A percentile compares a stretch with the other conserved stretches of the same genome.
Conservation (phyloP, 2,329 filamentous ascomycete genomes). For the Ophiostoma triangulosporum region DNA sequence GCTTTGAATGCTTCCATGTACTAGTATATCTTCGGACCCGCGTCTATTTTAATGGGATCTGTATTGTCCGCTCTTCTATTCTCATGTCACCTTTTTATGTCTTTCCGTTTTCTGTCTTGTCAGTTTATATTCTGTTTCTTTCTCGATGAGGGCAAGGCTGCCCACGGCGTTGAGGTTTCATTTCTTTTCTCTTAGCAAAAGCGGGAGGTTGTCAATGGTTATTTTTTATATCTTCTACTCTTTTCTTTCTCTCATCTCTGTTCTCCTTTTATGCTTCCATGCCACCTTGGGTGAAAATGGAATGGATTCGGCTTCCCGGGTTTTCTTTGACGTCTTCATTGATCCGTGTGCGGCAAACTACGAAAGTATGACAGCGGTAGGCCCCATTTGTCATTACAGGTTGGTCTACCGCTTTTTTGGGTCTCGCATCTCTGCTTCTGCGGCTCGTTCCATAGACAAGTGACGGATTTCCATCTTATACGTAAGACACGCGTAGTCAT, state of each 20-base stretch:
- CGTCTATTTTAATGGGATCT: background rate
- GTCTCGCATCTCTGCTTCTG: too few species aligned
- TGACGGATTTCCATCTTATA: too few species aligned
- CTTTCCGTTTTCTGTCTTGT: background rate
- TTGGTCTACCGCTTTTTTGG: too few species aligned
- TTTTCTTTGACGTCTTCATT: too few species aligned
- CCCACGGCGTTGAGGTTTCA: background rate
- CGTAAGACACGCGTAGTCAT: background rate
- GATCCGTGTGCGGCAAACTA: too few species aligned
- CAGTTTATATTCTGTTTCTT: background rate
- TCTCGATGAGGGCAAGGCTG: background rate
- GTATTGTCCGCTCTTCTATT: background rate
- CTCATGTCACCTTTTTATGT: background rate
- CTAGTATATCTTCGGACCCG: background rate
- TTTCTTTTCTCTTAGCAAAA: conserved; percentile 1
- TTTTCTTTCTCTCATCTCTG: background rate
- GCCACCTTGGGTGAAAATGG: background rate
- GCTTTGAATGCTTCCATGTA: background rate
- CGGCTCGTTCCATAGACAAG: too few species aligned
- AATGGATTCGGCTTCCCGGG: background rate
- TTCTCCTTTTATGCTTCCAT: background rate
- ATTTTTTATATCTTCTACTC: background rate
- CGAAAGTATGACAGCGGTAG: background rate
- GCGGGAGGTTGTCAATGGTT: background rate
- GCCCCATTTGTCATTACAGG: too few species aligned